A percentile compares a stretch with the other conserved stretches of the same genome.
phyloP scores from a whole-genome alignment of 805 yeast species.

The Wickerhamomyces queroliae region DNA sequence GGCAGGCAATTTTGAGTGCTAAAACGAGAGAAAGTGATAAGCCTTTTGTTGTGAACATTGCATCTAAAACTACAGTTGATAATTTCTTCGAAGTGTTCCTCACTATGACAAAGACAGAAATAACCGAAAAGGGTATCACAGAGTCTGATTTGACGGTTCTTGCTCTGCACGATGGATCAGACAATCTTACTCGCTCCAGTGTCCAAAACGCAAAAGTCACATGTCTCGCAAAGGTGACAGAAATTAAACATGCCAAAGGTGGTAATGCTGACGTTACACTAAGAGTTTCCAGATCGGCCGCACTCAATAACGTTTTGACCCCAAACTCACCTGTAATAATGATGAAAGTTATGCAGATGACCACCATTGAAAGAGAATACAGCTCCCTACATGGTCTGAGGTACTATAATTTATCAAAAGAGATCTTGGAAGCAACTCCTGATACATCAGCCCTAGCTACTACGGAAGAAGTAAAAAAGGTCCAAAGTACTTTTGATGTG shows the following conservation, averaged over 20 bases:
- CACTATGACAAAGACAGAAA: slow-evolving; percentile 47
- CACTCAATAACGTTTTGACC: slow-evolving; percentile 45
- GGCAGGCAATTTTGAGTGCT: slow-evolving; percentile 83
- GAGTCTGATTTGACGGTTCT: slow-evolving; percentile 77
- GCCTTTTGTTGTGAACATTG: slow-evolving; percentile 66
- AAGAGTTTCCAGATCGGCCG: slow-evolving; percentile 46
- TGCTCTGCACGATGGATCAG: slow-evolving; percentile 31
- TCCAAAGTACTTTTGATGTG: slow-evolving; percentile 49
- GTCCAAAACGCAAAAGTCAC: slow-evolving; percentile 32
- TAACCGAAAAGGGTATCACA: slow-evolving; percentile 47
- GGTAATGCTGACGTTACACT: slow-evolving; percentile 74
- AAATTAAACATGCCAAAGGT: slow-evolving; percentile 57
- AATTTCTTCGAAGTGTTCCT: slow-evolving; percentile 85
- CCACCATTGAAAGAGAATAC: slow-evolving; percentile 90
- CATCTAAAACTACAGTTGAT: slow-evolving; percentile 78
- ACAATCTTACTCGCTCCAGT: slow-evolving; percentile 26
- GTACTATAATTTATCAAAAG: slow-evolving; percentile 70
- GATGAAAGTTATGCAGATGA: slow-evolving; percentile 77
- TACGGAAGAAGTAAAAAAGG: slow-evolving; percentile 29
- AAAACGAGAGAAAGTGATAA: slow-evolving; percentile 47
- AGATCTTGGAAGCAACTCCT: slow-evolving; percentile 65
- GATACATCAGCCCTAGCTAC: slow-evolving; percentile 31
- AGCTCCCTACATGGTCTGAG: slow-evolving; percentile 76
- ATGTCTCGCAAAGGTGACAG: slow-evolving; percentile 77
- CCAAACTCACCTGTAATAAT: slow-evolving; percentile 63